phyloP scores from a whole-genome alignment of 169 alveolate species.

The Babesia caballi region DNA sequence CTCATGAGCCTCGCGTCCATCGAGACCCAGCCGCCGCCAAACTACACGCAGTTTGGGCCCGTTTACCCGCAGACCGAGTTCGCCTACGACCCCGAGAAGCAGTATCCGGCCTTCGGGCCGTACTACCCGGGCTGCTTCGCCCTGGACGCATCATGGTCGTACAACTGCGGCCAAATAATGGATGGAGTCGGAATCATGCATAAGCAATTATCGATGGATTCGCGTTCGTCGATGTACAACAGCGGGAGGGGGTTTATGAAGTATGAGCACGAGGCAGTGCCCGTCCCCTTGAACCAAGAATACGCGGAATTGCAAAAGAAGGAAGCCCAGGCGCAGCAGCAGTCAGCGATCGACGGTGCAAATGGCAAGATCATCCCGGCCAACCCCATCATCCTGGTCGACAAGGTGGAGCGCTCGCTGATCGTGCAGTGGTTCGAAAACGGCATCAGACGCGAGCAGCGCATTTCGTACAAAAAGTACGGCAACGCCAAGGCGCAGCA shows the following conservation, averaged over 20 bases:
- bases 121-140: constrained; percentile 7
- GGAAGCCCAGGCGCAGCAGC: not conserved
- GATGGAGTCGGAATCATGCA: not conserved
- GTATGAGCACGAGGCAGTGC: not conserved
- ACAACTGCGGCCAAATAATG: not conserved
- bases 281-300: not conserved
- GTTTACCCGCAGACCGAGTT: constrained; percentile 25
- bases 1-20: constrained; percentile 46
- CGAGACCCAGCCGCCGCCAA: constrained; percentile 61
- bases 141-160: constrained; percentile 19
- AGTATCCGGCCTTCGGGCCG: not conserved
- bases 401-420: constrained; percentile 73
- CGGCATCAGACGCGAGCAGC: constrained; percentile 69
- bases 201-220: not conserved
- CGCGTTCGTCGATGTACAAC: constrained; percentile 4
- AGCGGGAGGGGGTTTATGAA: not conserved
- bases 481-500: constrained; percentile 80
- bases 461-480: constrained; percentile 77
- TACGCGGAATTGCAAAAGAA: not conserved
- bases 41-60: not conserved
- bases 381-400: constrained; percentile 71
- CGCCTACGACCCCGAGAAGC: constrained; percentile 44
- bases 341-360: too few relatives aligned
- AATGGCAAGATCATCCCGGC: constrained; percentile 42
- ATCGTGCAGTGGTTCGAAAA: constrained; percentile 79